Percentiles rank a stretch among this genome's conserved stretches.
Conservation (phyloP, 306 rosid genomes). For the Cucurbita moschata region DNA sequence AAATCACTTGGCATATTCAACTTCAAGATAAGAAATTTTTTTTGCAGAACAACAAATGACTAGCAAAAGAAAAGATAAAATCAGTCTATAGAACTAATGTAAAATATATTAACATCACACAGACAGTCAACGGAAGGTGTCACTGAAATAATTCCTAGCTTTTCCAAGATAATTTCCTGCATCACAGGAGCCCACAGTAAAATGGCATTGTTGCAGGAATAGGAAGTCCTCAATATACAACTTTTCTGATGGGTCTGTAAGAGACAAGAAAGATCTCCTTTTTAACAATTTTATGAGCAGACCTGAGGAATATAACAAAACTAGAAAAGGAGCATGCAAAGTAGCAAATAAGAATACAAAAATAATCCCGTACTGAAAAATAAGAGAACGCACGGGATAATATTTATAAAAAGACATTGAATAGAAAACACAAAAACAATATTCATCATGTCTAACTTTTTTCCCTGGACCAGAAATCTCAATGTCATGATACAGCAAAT, state of each 20-base stretch:
- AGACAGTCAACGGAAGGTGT: not conserved
- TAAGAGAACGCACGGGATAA: not conserved
- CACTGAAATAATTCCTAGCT: not conserved
- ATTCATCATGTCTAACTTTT: not conserved
- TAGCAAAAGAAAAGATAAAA: not conserved
- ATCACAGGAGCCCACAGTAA: not conserved
- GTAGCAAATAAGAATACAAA: not conserved
- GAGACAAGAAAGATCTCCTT: not conserved
- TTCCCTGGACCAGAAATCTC: not conserved
- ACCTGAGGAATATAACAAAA: not conserved
- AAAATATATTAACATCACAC: not conserved
- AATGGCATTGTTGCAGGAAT: not conserved
- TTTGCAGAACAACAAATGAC: not conserved
- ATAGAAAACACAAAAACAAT: not conserved
- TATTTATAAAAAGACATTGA: not conserved
- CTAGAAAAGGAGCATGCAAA: not conserved
- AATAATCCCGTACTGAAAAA: not conserved
- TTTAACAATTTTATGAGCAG: not conserved
- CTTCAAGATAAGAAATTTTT: not conserved
- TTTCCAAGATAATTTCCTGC: not conserved
- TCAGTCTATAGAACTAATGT: not conserved
- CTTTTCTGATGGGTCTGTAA: not conserved
- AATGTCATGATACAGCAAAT: not conserved
- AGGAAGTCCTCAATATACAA: not conserved
- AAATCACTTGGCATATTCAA: not conserved